These are phyloP conservation scores for Serendipita sp. DNA, from an alignment of 768 basidiomycete genomes.

Conservation along the genomic window DNA sequence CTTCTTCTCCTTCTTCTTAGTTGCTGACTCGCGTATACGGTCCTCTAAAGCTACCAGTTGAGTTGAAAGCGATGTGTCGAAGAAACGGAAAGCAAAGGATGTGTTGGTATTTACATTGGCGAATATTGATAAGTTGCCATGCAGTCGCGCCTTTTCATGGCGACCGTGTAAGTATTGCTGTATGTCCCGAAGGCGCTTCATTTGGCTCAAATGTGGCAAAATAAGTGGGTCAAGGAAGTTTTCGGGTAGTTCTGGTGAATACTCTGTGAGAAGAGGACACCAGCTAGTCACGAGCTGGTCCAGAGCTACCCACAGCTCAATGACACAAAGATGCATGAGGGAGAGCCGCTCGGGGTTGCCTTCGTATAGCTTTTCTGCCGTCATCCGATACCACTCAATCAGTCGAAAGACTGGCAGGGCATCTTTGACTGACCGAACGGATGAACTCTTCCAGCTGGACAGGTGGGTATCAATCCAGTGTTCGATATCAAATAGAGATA, in stretches of 20 bases:
- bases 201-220: constrained; percentile 19
- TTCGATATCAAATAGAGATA: neutral
- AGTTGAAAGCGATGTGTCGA: neutral
- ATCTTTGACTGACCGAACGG: neutral
- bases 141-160: constrained; percentile 10
- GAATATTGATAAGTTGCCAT: constrained; percentile 22
- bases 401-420: neutral
- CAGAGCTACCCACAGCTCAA: constrained; percentile 35
- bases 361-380: neutral
- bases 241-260: constrained; percentile 30
- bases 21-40: too few species aligned
- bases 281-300: constrained; percentile 24
- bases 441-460: neutral
- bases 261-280: constrained; percentile 26
- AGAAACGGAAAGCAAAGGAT: constrained; percentile 25
- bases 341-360: constrained; percentile 15
- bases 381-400: neutral
- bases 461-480: neutral
- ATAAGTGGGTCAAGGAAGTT: constrained; percentile 27
- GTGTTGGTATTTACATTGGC: constrained; percentile 9
- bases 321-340: constrained; percentile 28
- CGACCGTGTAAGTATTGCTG: constrained; percentile 21
- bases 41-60: too few species aligned
- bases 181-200: constrained; percentile 20
- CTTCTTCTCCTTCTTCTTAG: too few species aligned